Evolutionary conservation across 805 yeast species (phyloP), one percentile per base, ranked within the genome.

Genomic region (Candida ulmi): DNA sequence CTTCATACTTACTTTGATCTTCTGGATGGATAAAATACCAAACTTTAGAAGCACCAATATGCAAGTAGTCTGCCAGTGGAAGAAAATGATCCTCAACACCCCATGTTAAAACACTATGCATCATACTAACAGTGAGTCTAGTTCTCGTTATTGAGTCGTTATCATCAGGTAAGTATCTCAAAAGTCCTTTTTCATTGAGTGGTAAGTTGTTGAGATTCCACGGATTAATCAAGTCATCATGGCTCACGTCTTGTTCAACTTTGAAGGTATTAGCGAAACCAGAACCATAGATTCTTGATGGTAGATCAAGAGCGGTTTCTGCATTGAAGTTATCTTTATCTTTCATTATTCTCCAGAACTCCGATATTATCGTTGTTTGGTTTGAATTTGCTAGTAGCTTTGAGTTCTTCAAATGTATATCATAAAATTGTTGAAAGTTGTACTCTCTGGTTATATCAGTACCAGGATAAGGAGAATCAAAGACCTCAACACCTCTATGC

Each of bases 11-110:
- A 2, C 57, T 68, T 38, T 69, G 69, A 37, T 75, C 76, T 49
- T 65, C 62, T 13, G 80, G 81, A 0, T 82, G 73, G n/a, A 83
- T 67, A 40, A 79, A 69, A 44, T 76, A 80, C 85, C 87, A 79
- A 16, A 73, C 50, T 50, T 71, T 74, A 12, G 65, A 51, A 7
- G 73, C 72, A 2, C 88, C 90, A 36, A 66, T 47, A 45, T 76
- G 78, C 34, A 70, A 74, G 44, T 69, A 80, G 50, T 76, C 78
- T 23, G 71, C 60, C 11, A 64, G 52, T 33, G 77, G 76, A 3
- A 81, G 55, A 55, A 73, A 75, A 44, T 76, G 83, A 46, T 82
- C 88, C 47, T 76, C 84, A 39, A 69, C 57, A 17, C 60, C 56
- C 87, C 87, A 83, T 33, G 74, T 67, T 37, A 71, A 71, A 2